These are phyloP conservation scores for Neurospora sp. DNA, from an alignment of 495 filamentous ascomycete genomes.

Conservation along the genomic window DNA sequence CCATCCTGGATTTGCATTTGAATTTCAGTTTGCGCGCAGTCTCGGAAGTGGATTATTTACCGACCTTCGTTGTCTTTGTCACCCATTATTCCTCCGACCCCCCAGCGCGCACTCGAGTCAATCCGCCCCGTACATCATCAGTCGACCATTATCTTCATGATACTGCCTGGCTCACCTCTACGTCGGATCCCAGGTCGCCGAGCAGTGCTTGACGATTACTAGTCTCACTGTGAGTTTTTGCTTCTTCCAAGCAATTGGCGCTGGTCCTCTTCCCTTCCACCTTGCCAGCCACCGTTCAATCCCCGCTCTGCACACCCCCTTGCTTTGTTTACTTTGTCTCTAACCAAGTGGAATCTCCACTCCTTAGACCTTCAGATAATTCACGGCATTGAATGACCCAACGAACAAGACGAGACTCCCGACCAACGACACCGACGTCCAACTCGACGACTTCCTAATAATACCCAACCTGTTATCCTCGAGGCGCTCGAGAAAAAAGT, in stretches of 20 bases:
- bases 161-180: neutral
- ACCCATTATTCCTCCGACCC: neutral
- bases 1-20: neutral
- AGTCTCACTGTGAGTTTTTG: neutral
- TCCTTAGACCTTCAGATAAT: neutral
- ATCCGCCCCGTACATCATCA: neutral
- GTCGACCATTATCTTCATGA: neutral
- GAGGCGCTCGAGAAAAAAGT: constrained; percentile 4
- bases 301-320: neutral
- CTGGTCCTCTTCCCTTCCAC: neutral
- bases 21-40: neutral
- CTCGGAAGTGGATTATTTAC: neutral
- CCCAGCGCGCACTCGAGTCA: neutral
- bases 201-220: neutral
- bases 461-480: neutral
- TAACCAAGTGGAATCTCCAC: neutral
- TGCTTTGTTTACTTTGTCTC: neutral
- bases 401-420: neutral
- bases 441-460: neutral
- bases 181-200: neutral
- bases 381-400: neutral
- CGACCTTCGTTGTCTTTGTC: neutral
- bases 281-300: neutral
- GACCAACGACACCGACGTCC: neutral
- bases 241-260: neutral